A percentile compares a stretch with the other conserved stretches of the same genome.
Conservation (phyloP, 2,329 filamentous ascomycete species). For the Bipolaris oryzae region DNA sequence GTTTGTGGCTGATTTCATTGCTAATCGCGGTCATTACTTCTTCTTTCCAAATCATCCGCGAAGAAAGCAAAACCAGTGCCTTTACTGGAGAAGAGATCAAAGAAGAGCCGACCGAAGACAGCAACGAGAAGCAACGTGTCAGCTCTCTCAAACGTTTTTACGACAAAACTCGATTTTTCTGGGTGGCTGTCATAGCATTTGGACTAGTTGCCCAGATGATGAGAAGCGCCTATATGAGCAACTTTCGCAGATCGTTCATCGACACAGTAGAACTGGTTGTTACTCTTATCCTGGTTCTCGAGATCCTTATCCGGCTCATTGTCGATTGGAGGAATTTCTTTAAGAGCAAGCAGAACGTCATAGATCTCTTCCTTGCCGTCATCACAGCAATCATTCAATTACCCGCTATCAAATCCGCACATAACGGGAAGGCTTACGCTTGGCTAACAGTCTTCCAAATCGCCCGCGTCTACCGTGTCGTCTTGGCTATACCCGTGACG, state of each 20-base stretch:
- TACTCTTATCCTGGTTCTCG: conserved; percentile 77
- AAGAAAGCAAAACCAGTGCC: conserved; percentile 92
- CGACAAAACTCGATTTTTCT: conserved; percentile 74
- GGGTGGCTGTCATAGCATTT: conserved; percentile 80
- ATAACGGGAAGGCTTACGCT: conserved; percentile 69
- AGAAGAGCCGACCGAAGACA: conserved; percentile 44
- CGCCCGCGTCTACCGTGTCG: conserved; percentile 86
- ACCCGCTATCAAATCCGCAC: conserved; percentile 73
- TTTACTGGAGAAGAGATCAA: conserved; percentile 75
- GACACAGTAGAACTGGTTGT: conserved; percentile 73
- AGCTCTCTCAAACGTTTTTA: conserved; percentile 71
- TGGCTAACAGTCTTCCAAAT: conserved; percentile 96
- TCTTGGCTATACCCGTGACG: conserved; percentile 86
- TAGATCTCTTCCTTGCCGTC: conserved; percentile 80
- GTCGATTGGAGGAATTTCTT: conserved; percentile 84
- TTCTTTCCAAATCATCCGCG: conserved; percentile 96
- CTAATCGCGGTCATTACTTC: conserved; percentile 96
- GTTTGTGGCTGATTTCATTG: conserved; percentile 95
- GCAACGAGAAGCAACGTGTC: conserved; percentile 50
- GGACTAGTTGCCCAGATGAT: conserved; percentile 80
- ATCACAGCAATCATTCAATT: conserved; percentile 85
- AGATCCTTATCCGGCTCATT: conserved; percentile 79
- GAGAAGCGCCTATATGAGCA: conserved; percentile 77
- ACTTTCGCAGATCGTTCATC: conserved; percentile 67
- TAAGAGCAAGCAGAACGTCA: conserved; percentile 72